Percentiles rank a stretch among this genome's conserved stretches.
Evolutionary conservation across 805 yeast species (phyloP).

Genomic region (Lipomyces kockii): DNA sequence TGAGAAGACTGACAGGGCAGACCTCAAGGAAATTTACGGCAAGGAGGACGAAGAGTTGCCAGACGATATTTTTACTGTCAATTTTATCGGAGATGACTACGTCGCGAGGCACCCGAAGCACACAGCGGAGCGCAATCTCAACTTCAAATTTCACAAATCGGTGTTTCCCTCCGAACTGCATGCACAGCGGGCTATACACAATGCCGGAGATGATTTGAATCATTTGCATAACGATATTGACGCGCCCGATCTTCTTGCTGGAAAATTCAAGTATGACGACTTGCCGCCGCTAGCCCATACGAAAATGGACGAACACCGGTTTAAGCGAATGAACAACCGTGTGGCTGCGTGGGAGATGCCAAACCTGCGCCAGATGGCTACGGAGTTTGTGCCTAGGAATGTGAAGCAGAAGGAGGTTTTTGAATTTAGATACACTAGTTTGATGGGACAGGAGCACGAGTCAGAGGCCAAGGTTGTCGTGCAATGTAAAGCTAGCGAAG

Average conservation of each 20-base stretch:
- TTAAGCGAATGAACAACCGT: conserved; percentile 74
- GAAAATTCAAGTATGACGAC: conserved; percentile 20
- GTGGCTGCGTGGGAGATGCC: conserved; percentile 94
- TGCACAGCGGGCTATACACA: not conserved
- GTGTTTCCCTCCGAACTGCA: not conserved
- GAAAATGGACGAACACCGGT: conserved; percentile 70
- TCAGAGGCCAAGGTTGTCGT: conserved; percentile 72
- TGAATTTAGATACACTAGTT: conserved; percentile 71
- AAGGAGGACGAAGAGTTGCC: not conserved
- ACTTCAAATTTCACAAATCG: not conserved
- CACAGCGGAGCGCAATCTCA: conserved; percentile 1
- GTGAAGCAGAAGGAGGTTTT: conserved; percentile 44
- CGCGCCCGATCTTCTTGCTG: not conserved
- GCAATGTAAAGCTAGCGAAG: conserved; percentile 56
- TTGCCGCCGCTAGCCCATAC: conserved; percentile 55
- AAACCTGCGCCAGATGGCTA: conserved; percentile 48
- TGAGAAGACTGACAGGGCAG: not conserved
- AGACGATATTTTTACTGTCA: not conserved
- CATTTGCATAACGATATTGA: not conserved
- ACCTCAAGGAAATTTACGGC: conserved; percentile 3
- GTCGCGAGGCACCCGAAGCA: not conserved
- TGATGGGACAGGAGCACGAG: conserved; percentile 72
- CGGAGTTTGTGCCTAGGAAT: conserved; percentile 19
- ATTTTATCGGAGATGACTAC: not conserved
- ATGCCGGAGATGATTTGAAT: not conserved